Evolutionary conservation across 805 yeast species (phyloP).

Genomic region (Candida verbasci): DNA sequence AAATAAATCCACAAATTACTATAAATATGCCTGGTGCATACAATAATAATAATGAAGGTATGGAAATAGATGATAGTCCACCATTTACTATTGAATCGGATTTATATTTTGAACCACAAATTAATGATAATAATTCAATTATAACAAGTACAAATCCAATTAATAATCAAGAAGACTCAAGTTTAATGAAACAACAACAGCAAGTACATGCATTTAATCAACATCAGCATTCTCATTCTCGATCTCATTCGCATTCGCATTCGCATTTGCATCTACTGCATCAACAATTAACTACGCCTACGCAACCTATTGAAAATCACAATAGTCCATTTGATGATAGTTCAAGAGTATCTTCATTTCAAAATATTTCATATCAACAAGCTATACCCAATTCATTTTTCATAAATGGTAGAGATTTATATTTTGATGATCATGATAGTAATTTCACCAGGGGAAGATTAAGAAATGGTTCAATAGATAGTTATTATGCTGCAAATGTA

Average conservation of each 20-base stretch:
- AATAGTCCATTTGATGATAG: conserved; percentile 12
- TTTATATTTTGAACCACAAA: conserved; percentile 17
- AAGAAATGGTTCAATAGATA: conserved; percentile 15
- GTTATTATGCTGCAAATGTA: conserved; percentile 13
- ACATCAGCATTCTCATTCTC: conserved; percentile 3
- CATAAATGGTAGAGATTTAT: conserved; percentile 5
- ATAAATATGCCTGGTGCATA: conserved; percentile 26
- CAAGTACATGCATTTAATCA: too few species aligned
- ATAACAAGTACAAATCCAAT: conserved; percentile 6
- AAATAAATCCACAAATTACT: conserved; percentile 3
- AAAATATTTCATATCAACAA: conserved; percentile 2
- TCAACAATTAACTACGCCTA: conserved; percentile 5
- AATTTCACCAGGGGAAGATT: conserved; percentile 6
- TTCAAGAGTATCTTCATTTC: conserved; percentile 11
- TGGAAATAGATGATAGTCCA: conserved; percentile 37
- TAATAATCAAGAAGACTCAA: conserved; percentile 7
- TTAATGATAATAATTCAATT: conserved; percentile 8
- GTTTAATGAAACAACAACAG: conserved; percentile 8
- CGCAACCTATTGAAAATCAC: conserved; percentile 3
- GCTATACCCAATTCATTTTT: conserved; percentile 3
- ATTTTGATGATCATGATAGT: conserved; percentile 5
- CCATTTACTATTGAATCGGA: conserved; percentile 35
- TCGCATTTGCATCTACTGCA: conserved; percentile 2
- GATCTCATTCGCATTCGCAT: neutral
- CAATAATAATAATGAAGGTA: conserved; percentile 14